Conservation (phyloP, 305 asterid genomes). For the Salvia sclarea region DNA sequence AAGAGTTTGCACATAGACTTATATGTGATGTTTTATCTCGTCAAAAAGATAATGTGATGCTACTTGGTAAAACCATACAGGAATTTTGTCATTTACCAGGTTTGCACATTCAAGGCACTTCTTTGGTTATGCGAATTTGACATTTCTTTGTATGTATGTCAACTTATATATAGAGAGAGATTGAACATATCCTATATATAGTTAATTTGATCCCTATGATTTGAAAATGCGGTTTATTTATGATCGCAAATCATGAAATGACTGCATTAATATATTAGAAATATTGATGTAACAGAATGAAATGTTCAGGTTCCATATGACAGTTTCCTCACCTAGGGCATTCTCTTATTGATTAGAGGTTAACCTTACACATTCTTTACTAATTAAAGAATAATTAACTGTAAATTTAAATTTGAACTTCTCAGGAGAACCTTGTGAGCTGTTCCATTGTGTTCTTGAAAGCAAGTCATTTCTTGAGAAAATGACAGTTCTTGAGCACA, state of each 20-base stretch:
- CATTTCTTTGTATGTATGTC: neutral
- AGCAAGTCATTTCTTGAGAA: conserved; percentile 99
- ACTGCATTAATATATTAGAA: neutral
- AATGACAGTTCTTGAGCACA: conserved; percentile 91
- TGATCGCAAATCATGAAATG: neutral
- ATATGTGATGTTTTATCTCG: neutral
- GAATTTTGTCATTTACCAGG: neutral
- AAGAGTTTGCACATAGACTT: neutral
- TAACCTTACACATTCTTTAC: neutral
- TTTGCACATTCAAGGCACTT: neutral
- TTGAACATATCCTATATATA: neutral
- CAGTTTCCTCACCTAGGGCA: neutral
- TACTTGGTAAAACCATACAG: neutral
- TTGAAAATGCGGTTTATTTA: neutral
- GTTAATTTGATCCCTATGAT: neutral
- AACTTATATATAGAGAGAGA: neutral
- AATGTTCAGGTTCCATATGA: neutral
- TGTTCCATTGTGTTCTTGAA: conserved; percentile 96
- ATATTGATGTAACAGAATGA: conserved; percentile 16
- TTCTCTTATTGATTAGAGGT: neutral
- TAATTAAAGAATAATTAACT: conserved; percentile 9
- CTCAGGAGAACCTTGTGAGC: conserved; percentile 93
- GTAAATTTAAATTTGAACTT: conserved; percentile 27
- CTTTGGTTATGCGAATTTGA: neutral
- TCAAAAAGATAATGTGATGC: neutral